Base-by-base conservation (phyloP, 2,329 filamentous ascomycete genomes). In the Mycocentrospora acerina region DNA sequence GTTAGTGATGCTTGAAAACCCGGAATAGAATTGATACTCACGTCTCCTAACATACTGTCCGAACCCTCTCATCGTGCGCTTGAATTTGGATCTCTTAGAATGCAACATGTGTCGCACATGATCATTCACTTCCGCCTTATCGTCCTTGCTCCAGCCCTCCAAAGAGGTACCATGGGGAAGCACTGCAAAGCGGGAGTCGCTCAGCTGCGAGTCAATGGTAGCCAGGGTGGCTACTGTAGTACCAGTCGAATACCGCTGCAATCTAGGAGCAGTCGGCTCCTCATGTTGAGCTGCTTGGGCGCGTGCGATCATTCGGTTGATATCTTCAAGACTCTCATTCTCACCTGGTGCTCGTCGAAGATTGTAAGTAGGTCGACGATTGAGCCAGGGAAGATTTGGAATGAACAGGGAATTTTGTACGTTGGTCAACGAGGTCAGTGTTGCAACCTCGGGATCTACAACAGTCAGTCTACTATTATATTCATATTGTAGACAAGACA, bases 351-450 rank as follows among this genome's bases (percentile, higher is more conserved):
- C 71, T 24, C 77, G 76, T 5, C 82, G 82, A 7, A 93, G 73
- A 28, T 81, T 81, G 62, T 93, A 95, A 0, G 87, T 90, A 1
- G 88, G 88, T 44, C 83, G 77, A 32, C 89, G 79, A 57, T 94
- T 93, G 33, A 94, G 54, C 53, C 81, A 82, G 27, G 88, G 88
- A n/a, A 94, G 73, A 49, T 90, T 84, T 0, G 89, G 89, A 2
- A 94, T 73, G 66, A 94, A 94, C 8, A 95, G 79, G 0, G 88
- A 93, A 62, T 95, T 95, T 58, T 94, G 88, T 14, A 95, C 83
- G 57, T 95, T 95, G 29, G 87, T 94, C 8, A 94, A 77, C 11
- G 88, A 91, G 0, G 87, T 88, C 3, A 95, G 71, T 0, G 88
- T 88, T 24, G 87, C 82, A 3, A 95, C 83, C 69, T 94, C 87